These are phyloP conservation scores for Bremia lactucae DNA, from an alignment of 352 stramenopile genomes.

Conservation along the genomic window DNA sequence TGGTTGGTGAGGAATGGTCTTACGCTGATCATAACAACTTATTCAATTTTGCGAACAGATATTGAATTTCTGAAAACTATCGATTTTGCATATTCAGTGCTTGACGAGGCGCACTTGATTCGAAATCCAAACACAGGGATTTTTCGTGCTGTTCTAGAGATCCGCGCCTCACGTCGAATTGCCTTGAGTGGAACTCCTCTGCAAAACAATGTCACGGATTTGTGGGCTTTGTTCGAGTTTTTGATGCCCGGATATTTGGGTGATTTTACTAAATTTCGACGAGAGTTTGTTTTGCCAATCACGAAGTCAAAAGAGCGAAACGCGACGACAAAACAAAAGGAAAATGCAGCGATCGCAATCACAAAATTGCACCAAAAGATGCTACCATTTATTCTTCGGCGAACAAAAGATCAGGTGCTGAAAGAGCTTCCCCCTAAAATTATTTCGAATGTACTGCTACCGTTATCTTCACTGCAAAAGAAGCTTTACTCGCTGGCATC, in stretches of 20 bases:
- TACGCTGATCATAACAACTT: constrained; percentile 67
- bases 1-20: constrained; percentile 1
- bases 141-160: constrained; percentile 68
- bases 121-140: constrained; percentile 90
- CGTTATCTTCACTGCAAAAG: constrained; percentile 82
- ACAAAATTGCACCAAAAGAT: constrained; percentile 90
- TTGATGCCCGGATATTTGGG: constrained; percentile 96
- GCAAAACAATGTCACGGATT: constrained; percentile 94
- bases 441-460: constrained; percentile 88
- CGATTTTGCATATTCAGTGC: constrained; percentile 81
- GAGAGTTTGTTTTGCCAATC: constrained; percentile 57
- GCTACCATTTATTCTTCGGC: constrained; percentile 94
- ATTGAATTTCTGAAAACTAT: constrained; percentile 43
- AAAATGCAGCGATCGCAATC: constrained; percentile 77
- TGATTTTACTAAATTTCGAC: constrained; percentile 56
- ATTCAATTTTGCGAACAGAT: constrained; percentile 78
- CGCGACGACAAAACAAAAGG: constrained; percentile 68
- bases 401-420: constrained; percentile 94
- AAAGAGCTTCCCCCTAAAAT: constrained; percentile 95
- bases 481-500: constrained; percentile 65
- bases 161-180: constrained; percentile 85
- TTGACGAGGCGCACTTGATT: constrained; percentile 97
- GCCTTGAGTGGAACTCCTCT: constrained; percentile 95
- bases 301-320: constrained; percentile 38
- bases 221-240: constrained; percentile 97